phyloP scores from a whole-genome alignment of 73 alveolate genomes.

The Paramecium octaurelia region DNA sequence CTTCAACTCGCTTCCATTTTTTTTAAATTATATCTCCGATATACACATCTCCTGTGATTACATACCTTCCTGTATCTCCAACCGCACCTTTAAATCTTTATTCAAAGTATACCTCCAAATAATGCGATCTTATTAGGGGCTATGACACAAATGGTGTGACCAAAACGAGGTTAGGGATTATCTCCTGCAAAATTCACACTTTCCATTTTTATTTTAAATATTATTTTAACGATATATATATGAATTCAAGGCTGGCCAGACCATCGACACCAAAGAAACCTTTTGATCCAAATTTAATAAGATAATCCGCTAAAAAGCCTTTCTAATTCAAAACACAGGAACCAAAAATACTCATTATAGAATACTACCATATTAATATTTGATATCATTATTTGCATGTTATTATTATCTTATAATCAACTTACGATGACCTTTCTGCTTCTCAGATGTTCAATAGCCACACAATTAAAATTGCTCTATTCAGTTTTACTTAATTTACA shows the following conservation, averaged over 20 bases:
- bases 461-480: not conserved
- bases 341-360: not conserved
- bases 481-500: not conserved
- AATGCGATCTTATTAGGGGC: conserved; percentile 81
- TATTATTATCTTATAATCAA: not conserved
- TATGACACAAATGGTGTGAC: conserved; percentile 96
- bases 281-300: not conserved
- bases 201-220: not conserved
- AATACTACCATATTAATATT: not conserved
- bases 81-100: conserved; percentile 72
- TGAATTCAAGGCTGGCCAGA: not conserved
- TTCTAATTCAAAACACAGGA: not conserved
- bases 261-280: not conserved
- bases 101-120: conserved; percentile 66
- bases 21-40: conserved; percentile 70
- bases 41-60: conserved; percentile 99
- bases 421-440: not conserved
- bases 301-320: not conserved
- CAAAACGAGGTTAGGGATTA: conserved; percentile 78
- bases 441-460: not conserved
- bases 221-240: not conserved
- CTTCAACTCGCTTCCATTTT: conserved; percentile 82
- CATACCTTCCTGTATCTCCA: conserved; percentile 94
- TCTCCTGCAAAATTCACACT: not conserved
- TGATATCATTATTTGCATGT: not conserved